These are phyloP conservation scores for Aspergillus fumigatus DNA, from an alignment of 2,329 filamentous ascomycete genomes.

Conservation along the genomic window DNA sequence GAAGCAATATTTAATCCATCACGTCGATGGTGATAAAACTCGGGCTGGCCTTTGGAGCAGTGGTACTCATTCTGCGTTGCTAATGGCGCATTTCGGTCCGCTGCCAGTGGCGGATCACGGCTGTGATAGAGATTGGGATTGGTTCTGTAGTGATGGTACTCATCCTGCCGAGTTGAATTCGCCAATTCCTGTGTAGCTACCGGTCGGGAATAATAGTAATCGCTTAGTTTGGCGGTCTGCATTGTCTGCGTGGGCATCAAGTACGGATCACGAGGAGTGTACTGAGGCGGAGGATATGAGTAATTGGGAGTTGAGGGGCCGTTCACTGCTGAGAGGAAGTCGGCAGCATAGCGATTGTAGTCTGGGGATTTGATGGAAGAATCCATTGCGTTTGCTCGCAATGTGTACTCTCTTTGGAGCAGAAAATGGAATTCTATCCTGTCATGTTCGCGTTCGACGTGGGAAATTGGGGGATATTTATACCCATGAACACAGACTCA, in stretches of 20 bases:
- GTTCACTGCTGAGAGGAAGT: neutral
- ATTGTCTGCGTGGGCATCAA: rapidly evolving
- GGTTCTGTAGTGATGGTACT: neutral
- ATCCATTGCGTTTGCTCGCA: neutral
- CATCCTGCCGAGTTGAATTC: neutral
- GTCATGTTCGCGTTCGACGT: neutral
- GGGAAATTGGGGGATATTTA: neutral
- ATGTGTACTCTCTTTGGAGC: neutral
- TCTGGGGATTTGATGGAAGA: neutral
- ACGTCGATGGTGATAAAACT: neutral
- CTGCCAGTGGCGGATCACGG: neutral
- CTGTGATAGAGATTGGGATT: neutral
- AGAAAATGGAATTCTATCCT: neutral
- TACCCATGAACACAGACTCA: neutral
- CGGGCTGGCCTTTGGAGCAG: neutral
- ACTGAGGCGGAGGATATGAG: neutral
- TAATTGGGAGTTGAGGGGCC: neutral
- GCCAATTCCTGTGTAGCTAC: neutral
- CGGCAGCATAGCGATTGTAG: neutral
- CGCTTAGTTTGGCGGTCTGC: neutral
- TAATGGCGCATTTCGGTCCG: neutral
- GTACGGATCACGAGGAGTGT: neutral
- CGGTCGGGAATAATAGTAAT: neutral
- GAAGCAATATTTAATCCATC: neutral
- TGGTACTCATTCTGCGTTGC: neutral